Base-by-base conservation (phyloP, 2,329 filamentous ascomycete genomes). In the Microdochium paspali region DNA sequence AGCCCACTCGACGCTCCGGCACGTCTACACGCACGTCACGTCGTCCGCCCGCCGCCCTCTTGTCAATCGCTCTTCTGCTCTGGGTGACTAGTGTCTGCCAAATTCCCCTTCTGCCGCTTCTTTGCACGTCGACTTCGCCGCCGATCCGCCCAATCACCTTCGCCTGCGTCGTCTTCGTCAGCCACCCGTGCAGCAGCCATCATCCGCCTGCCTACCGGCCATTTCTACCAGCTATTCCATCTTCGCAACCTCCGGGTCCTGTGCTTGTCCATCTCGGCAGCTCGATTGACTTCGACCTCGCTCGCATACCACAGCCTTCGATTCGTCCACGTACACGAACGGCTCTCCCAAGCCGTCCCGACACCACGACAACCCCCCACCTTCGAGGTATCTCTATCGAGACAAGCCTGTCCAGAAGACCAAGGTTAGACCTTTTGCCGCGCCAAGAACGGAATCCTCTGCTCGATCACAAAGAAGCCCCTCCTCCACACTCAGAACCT, bases 1-100 rank as follows among this genome's bases (percentile, higher is more conserved):
- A 40, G 35, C 35, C 35, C 35, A 40, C 35, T 40, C 18, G 13
- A 40, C 35, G 35, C 35, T 40, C 18, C 35, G 35, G 35, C 35
- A 40, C 35, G 35, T 40, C 35, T 7, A 40, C 35, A 40, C 35
- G 35, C 35, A 40, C 35, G 35, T 40, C 35, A 40, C 35, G 35
- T 40, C 35, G 35, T 40, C 35, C 20, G 35, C 35, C 35, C 35
- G 23, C 35, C 13, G 35, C 35, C 35, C 35, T 40, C 18, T n/a
- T 40, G 35, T 40, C 35, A 40, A 40, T 40, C 35, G 35, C 35
- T 40, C 35, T 40, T 20, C 35, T 40, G 35, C 35, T 40, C 35
- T 40, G 35, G 35, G 35, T 40, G 35, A 40, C 35, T 40, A 20
- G 35, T 40, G 35, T 40, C 35, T 40, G 35, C 35, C 35, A 40